Evolutionary conservation across 2,329 filamentous ascomycete genomes (phyloP).

Genomic region (Phaeophleospora eucalypticola): DNA sequence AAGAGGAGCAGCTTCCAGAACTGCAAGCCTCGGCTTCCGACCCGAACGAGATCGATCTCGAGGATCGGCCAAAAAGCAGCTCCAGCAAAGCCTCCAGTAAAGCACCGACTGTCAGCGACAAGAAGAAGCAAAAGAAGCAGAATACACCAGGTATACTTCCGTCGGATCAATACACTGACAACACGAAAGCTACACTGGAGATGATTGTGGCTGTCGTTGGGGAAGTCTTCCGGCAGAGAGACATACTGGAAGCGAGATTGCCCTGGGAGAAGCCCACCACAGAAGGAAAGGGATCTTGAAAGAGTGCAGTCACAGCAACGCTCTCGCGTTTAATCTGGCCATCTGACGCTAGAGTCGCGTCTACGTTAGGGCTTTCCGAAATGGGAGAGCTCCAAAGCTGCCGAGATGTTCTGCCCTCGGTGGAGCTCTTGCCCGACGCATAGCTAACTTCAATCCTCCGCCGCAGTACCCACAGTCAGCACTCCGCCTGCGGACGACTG

Average conservation of each 20-base stretch:
- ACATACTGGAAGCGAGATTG: slow-evolving; percentile 68
- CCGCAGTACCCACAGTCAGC: too few species aligned
- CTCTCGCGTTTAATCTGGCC: too few species aligned
- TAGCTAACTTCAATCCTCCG: neutral
- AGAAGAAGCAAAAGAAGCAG: slow-evolving; percentile 21
- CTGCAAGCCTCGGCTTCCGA: neutral
- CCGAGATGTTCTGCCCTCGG: neutral
- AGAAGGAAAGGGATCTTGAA: too few species aligned
- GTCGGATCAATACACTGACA: slow-evolving; percentile 5
- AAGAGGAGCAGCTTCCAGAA: too few species aligned
- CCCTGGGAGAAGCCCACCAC: slow-evolving; percentile 22
- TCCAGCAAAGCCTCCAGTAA: neutral
- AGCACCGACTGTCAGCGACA: too few species aligned
- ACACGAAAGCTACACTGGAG: slow-evolving; percentile 65
- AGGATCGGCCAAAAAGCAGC: neutral
- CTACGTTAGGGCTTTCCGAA: neutral
- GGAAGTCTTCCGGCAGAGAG: slow-evolving; percentile 84
- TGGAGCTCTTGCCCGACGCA: neutral
- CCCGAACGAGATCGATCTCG: neutral
- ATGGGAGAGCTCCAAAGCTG: neutral
- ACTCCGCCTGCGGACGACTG: too few species aligned
- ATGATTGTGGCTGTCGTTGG: slow-evolving; percentile 88
- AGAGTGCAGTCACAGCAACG: too few species aligned
- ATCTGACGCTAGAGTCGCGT: too few species aligned
- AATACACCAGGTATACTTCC: too few species aligned